phyloP scores from a whole-genome alignment of 2,329 filamentous ascomycete species.

The Trichoderma simmonsii region DNA sequence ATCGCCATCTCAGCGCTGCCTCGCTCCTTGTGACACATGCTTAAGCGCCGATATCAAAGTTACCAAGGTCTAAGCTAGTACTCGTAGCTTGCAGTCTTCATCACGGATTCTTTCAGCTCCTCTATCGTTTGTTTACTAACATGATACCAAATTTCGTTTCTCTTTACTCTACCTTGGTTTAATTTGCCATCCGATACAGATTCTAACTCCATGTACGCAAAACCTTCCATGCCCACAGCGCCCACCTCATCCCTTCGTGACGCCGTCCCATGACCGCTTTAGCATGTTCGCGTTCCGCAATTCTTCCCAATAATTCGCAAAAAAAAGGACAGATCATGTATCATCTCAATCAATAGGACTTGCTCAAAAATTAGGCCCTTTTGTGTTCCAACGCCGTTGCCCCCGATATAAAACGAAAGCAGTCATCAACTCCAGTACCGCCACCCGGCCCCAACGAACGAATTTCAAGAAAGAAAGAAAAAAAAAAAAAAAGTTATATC shows the following conservation, averaged over 20 bases:
- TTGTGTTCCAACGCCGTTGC: constrained; percentile 16
- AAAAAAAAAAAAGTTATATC: neutral
- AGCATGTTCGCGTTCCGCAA: neutral
- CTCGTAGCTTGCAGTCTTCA: neutral
- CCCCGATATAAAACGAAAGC: constrained; percentile 12
- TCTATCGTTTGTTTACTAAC: neutral
- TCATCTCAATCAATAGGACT: constrained; percentile 12
- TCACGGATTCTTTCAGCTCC: neutral
- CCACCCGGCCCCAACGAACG: neutral
- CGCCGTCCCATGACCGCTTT: neutral
- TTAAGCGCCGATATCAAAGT: neutral
- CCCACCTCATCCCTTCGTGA: constrained; percentile 12
- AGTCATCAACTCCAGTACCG: constrained; percentile 10
- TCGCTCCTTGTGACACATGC: neutral
- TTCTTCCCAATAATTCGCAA: constrained; percentile 6
- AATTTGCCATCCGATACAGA: constrained; percentile 15
- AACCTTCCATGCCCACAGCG: constrained; percentile 4
- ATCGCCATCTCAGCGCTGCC: neutral
- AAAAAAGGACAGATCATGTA: constrained; percentile 18
- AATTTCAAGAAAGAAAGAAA: neutral
- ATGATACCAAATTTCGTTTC: neutral
- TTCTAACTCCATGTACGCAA: constrained; percentile 15
- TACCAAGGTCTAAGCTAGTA: neutral
- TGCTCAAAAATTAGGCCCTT: constrained; percentile 11
- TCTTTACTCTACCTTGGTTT: constrained; percentile 5